Base-by-base conservation (phyloP, 352 stramenopile genomes). In the Pythium plurisporium region DNA sequence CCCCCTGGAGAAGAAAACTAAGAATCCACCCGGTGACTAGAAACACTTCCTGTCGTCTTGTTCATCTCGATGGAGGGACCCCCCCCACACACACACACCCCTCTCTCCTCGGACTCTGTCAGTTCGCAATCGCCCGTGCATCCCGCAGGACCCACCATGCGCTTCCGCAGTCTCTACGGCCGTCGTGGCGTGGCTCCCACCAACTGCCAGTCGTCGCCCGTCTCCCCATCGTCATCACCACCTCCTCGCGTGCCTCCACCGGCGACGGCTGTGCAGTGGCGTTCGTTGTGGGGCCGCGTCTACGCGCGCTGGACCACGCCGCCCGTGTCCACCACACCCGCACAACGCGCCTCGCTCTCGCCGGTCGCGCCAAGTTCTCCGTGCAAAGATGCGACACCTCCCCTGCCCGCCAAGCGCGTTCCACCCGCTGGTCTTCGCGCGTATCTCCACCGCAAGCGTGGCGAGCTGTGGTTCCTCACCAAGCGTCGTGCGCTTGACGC, bases 391-490 rank as follows among this genome's bases (percentile, higher is more conserved):
- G n/a, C n/a, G n/a, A n/a, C n/a, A n/a, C n/a, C n/a, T n/a, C n/a
- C n/a, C n/a, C n/a, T n/a, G n/a, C n/a, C n/a, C n/a, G n/a, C n/a
- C n/a, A n/a, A n/a, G n/a, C n/a, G n/a, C n/a, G n/a, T n/a, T n/a
- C n/a, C n/a, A n/a, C n/a, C n/a, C n/a, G 14, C 27, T 3, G 25
- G 56, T 2, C 23, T 64, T 17, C 47, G 56, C 15, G 56, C 27
- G 20, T 64, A 58, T 33, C 41, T 56, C 30, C 56, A 58, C n/a
- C 56, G 56, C 31, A 52, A 58, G 47, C 56, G 56, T 15, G 56
- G 56, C 40, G 56, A 58, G 30, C 14, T 50, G 15, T 64, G 56
- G 56, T 64, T 64, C 31, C 38, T 64, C 20, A 64, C 48, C 3
- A 57, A 57, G 38, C 56, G 56, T 20, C 38, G 47, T 29, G n/a